Percentiles rank a stretch among this genome's conserved stretches.
These are phyloP conservation scores for Elsinoe australis DNA, from an alignment of 2,329 filamentous ascomycete species.

Conservation along the genomic window DNA sequence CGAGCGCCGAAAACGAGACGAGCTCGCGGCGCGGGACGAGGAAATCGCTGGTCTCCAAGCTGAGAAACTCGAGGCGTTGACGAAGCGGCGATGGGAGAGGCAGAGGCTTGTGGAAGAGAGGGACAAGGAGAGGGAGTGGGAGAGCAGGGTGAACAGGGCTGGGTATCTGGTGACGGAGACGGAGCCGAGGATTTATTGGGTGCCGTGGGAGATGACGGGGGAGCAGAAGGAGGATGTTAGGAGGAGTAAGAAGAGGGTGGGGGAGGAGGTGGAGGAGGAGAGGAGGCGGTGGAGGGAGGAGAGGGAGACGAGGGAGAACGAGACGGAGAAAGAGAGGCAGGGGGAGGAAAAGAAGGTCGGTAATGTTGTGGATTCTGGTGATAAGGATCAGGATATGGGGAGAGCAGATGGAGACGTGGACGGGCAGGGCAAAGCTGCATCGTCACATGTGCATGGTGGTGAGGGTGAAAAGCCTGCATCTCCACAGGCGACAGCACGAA, in stretches of 20 bases:
- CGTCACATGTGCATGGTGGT: no score
- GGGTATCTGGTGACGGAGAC: constrained; percentile 27
- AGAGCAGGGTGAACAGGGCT: not conserved
- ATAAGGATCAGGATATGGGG: not conserved
- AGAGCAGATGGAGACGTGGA: not conserved
- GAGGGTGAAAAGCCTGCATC: not conserved
- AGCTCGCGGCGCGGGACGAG: constrained; percentile 4
- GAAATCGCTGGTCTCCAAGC: constrained; percentile 2
- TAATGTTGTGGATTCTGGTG: not conserved
- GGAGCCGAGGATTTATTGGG: not conserved
- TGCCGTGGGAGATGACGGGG: constrained; percentile 12
- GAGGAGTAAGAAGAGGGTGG: not conserved
- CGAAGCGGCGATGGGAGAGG: constrained; percentile 37
- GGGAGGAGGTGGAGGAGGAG: constrained; percentile 3
- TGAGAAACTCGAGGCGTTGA: constrained; percentile 10
- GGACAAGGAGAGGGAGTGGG: constrained; percentile 12
- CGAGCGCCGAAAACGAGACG: not conserved
- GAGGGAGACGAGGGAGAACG: not conserved
- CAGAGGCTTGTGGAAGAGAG: constrained; percentile 55
- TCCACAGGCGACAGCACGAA: not conserved
- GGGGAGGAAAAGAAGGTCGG: not conserved
- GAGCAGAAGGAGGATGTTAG: constrained; percentile 8
- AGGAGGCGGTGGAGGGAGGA: not conserved
- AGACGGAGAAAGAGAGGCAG: not conserved
- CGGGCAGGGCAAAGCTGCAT: not conserved